Evolutionary conservation across 1,139 yeast genomes (phyloP).

Genomic region (Yamadazyma dendronema): DNA sequence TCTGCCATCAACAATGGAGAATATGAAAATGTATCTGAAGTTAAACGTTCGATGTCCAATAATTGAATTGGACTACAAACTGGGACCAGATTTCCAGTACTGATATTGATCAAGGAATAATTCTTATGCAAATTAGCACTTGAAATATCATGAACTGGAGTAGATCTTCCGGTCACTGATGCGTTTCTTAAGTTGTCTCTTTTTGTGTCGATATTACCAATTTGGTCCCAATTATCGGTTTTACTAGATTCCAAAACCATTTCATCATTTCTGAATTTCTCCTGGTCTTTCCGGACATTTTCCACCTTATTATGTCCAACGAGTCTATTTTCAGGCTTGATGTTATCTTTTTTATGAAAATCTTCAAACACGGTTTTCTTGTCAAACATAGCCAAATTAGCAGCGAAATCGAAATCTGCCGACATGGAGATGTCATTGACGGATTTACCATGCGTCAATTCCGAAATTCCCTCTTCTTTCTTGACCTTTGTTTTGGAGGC

Average conservation of each 20-base stretch:
- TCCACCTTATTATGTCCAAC: slow-evolving; percentile 70
- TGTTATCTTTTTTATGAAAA: slow-evolving; percentile 61
- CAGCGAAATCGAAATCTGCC: slow-evolving; percentile 80
- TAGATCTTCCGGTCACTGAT: slow-evolving; percentile 16
- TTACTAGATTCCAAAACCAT: slow-evolving; percentile 60
- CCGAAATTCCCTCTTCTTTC: slow-evolving; percentile 4
- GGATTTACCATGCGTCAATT: background rate
- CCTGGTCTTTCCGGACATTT: slow-evolving; percentile 31
- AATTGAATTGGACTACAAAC: slow-evolving; percentile 79
- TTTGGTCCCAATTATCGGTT: slow-evolving; percentile 57
- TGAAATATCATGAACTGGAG: slow-evolving; percentile 12
- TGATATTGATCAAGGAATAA: slow-evolving; percentile 15
- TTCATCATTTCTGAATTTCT: slow-evolving; percentile 65
- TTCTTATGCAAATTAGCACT: slow-evolving; percentile 5
- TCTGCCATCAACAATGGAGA: slow-evolving; percentile 55
- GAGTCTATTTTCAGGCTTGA: slow-evolving; percentile 60
- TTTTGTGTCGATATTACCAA: slow-evolving; percentile 23
- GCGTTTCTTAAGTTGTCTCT: slow-evolving; percentile 9
- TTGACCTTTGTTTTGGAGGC: slow-evolving; percentile 5
- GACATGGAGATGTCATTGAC: slow-evolving; percentile 7
- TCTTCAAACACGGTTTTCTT: slow-evolving; percentile 78
- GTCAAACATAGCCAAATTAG: slow-evolving; percentile 80
- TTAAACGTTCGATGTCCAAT: slow-evolving; percentile 69
- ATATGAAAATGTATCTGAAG: slow-evolving; percentile 54
- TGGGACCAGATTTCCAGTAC: slow-evolving; percentile 39